A percentile compares a stretch with the other conserved stretches of the same genome.
Conservation (phyloP, 768 basidiomycete genomes). For the Termitomyces sp. region DNA sequence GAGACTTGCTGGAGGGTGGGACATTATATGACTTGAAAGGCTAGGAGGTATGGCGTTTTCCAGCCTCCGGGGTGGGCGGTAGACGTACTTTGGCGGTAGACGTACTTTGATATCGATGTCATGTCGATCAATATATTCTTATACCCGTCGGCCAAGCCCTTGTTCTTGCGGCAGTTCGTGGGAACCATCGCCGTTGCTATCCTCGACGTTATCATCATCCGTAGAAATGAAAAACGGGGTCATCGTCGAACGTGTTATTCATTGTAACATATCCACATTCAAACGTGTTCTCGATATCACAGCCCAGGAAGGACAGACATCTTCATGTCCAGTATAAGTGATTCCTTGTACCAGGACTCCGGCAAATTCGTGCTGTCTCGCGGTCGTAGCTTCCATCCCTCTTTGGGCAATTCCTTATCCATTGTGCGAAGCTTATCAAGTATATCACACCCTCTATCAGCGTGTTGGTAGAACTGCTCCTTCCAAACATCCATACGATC, state of each 20-base stretch:
- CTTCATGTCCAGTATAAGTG: background rate
- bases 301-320: background rate
- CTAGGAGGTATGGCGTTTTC: too few relatives aligned
- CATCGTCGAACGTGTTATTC: background rate
- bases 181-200: background rate
- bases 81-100: too few relatives aligned
- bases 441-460: background rate
- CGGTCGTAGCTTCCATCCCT: conserved; percentile 1
- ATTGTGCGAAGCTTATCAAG: background rate
- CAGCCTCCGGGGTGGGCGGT: too few relatives aligned
- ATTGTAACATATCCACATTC: background rate
- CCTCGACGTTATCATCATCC: background rate
- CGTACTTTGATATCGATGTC: too few relatives aligned
- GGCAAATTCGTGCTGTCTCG: background rate
- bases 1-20: background rate
- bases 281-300: background rate
- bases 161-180: background rate
- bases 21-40: background rate
- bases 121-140: background rate
- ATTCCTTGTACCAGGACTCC: conserved; percentile 2
- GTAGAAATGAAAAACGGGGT: background rate
- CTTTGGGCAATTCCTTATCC: background rate
- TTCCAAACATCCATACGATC: conserved; percentile 2
- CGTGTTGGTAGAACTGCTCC: background rate
- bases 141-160: background rate